Evolutionary conservation across 192 early-diverging fungal species (phyloP), one percentile per base, ranked within the genome.

Genomic region (Helicostylum pulchrum): DNA sequence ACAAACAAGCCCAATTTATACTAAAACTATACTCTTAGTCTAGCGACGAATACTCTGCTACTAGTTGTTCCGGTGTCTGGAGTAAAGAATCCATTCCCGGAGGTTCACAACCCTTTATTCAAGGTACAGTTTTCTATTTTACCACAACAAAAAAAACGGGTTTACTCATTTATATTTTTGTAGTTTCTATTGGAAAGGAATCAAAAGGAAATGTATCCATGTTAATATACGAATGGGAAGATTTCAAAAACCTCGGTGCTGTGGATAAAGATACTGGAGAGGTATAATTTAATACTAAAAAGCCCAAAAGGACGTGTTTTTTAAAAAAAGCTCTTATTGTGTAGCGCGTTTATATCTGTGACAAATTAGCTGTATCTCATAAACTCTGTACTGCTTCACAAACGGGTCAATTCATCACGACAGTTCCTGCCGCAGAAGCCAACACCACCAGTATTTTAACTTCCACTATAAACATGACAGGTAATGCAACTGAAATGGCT

Each of bases 401-500:
- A 20, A 42, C 73, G 7, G 85, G 85, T 52, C 71, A 83, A 5
- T 83, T 85, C 17, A 74, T 92, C 45, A 72, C 88, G 36, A 74
- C 80, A 61, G 66, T 79, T 19, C 76, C 77, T 20, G 71, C 77
- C 21, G 51, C 65, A 11, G 57, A 65, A 2, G 52, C 59, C 8
- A 64, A 75, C 20, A 68, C 71, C 1, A 71, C 70, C 2, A 56
- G 62, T 21, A 67, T 83, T 7, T 47, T 64, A 9, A 71, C 72
- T 2, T 64, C 72, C 56, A 43, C 42, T n/a, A 62, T 68, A 60
- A 52, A 70, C 31, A 30, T 79, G 10, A 61, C 70, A n/a, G 53
- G 63, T 7, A 55, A 78, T 4, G 73, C 76, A 0, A 78, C 76
- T 5, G 75, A 78, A 15, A 76, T 72, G 15, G 70, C 83, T 19